These are phyloP conservation scores for Rhodomyrtus tomentosa DNA, from an alignment of 345 rosid genomes.

Conservation along the genomic window DNA sequence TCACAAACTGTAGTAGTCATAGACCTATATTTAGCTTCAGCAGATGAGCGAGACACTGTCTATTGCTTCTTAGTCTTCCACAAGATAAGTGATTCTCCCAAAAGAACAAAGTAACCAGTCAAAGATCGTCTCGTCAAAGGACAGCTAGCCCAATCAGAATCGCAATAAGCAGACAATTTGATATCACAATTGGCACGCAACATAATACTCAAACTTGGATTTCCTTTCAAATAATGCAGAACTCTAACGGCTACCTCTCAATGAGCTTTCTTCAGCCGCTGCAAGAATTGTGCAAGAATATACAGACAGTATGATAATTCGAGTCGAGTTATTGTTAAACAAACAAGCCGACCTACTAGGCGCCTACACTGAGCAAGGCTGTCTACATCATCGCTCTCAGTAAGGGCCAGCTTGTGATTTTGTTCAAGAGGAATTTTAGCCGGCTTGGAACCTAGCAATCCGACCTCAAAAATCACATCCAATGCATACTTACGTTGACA, in stretches of 20 bases:
- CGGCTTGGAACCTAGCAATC: too few relatives aligned
- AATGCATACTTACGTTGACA: too few relatives aligned
- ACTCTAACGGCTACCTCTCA: not conserved
- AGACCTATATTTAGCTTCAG: not conserved
- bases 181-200: not conserved
- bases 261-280: not conserved
- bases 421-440: too few relatives aligned
- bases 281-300: not conserved
- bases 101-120: not conserved
- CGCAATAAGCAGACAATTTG: not conserved
- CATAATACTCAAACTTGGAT: not conserved
- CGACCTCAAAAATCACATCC: too few relatives aligned
- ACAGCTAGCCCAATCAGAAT: not conserved
- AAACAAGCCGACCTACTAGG: too few relatives aligned
- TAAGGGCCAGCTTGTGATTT: too few relatives aligned
- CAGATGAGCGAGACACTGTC: not conserved
- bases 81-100: not conserved
- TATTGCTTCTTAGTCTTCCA: conserved; percentile 1
- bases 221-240: not conserved
- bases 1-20: not conserved
- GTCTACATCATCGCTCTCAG: too few relatives aligned
- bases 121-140: not conserved
- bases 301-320: too few relatives aligned
- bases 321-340: too few relatives aligned
- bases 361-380: too few relatives aligned